Evolutionary conservation across 768 basidiomycete genomes (phyloP).

Genomic region (Tylopilus sp.): DNA sequence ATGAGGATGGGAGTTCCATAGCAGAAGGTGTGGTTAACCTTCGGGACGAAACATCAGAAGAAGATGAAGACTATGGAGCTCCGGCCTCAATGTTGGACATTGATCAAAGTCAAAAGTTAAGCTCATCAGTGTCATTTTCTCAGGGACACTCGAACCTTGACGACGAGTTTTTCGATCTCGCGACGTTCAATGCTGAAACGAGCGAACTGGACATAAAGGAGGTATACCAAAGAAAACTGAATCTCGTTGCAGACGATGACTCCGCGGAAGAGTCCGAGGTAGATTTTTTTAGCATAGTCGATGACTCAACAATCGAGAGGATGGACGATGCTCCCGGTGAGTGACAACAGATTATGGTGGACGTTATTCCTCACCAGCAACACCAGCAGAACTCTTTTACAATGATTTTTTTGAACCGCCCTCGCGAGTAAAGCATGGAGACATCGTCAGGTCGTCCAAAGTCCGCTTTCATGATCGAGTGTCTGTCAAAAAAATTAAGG

Average conservation of each 20-base stretch:
- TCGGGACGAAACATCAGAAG: slow-evolving; percentile 35
- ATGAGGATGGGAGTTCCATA: slow-evolving; percentile 28
- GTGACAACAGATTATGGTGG: slow-evolving; percentile 12
- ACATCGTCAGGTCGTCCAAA: slow-evolving; percentile 27
- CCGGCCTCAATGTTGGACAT: slow-evolving; percentile 27
- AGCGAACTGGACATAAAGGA: slow-evolving; percentile 70
- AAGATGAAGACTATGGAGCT: slow-evolving; percentile 31
- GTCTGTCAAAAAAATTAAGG: slow-evolving; percentile 74
- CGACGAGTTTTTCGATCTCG: slow-evolving; percentile 88
- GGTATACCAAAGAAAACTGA: slow-evolving; percentile 58
- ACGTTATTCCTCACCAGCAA: slow-evolving; percentile 2
- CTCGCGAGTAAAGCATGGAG: slow-evolving; percentile 18
- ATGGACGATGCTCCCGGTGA: slow-evolving; percentile 41
- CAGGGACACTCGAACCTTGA: slow-evolving; percentile 55
- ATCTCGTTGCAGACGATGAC: slow-evolving; percentile 47
- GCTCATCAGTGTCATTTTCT: slow-evolving; percentile 16
- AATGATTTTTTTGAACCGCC: slow-evolving; percentile 80
- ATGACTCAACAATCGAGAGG: slow-evolving; percentile 41
- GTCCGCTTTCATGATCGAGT: slow-evolving; percentile 85
- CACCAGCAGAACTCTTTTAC: slow-evolving; percentile 58
- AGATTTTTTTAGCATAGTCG: slow-evolving; percentile 67
- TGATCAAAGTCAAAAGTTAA: slow-evolving; percentile 23
- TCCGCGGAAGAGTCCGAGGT: slow-evolving; percentile 52
- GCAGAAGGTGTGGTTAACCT: slow-evolving; percentile 29
- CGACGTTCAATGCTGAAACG: slow-evolving; percentile 82